These are phyloP conservation scores for Millerago galiae DNA, from an alignment of 805 yeast species.

Conservation along the genomic window DNA sequence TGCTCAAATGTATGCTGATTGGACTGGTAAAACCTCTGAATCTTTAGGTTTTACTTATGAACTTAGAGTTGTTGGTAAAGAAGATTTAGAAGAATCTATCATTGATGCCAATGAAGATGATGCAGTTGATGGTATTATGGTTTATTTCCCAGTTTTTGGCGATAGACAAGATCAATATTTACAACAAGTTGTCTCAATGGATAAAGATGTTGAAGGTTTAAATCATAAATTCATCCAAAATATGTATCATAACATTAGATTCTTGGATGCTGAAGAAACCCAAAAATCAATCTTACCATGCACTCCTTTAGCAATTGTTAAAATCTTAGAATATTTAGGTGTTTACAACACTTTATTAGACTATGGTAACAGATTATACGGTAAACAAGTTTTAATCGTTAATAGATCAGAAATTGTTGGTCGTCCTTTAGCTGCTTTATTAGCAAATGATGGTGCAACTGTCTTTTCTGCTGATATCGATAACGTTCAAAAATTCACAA, in stretches of 20 bases:
- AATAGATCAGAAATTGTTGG: slow-evolving; percentile 97
- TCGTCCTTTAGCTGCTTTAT: slow-evolving; percentile 88
- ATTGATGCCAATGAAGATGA: slow-evolving; percentile 76
- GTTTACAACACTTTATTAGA: slow-evolving; percentile 77
- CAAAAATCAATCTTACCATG: slow-evolving; percentile 88
- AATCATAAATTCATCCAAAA: slow-evolving; percentile 88
- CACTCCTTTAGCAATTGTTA: slow-evolving; percentile 92
- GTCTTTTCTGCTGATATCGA: slow-evolving; percentile 89
- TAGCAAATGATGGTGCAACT: slow-evolving; percentile 96
- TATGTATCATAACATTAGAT: slow-evolving; percentile 89
- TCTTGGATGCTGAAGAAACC: slow-evolving; percentile 60
- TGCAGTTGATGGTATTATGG: slow-evolving; percentile 85
- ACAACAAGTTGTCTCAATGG: slow-evolving; percentile 86
- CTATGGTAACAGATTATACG: slow-evolving; percentile 88
- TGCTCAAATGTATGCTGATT: slow-evolving; percentile 88
- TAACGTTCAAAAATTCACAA: slow-evolving; percentile 83
- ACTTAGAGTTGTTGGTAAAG: slow-evolving; percentile 63
- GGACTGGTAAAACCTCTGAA: slow-evolving; percentile 90
- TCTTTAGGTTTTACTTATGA: slow-evolving; percentile 84
- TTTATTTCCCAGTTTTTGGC: slow-evolving; percentile 96
- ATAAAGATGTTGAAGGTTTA: slow-evolving; percentile 94
- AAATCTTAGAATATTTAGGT: slow-evolving; percentile 83
- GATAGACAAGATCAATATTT: slow-evolving; percentile 91
- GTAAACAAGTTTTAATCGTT: slow-evolving; percentile 84
- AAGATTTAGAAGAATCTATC: slow-evolving; percentile 77